Evolutionary conservation across 805 yeast species (phyloP), one percentile per base, ranked within the genome.

Genomic region (Metschnikowia amazonensis): DNA sequence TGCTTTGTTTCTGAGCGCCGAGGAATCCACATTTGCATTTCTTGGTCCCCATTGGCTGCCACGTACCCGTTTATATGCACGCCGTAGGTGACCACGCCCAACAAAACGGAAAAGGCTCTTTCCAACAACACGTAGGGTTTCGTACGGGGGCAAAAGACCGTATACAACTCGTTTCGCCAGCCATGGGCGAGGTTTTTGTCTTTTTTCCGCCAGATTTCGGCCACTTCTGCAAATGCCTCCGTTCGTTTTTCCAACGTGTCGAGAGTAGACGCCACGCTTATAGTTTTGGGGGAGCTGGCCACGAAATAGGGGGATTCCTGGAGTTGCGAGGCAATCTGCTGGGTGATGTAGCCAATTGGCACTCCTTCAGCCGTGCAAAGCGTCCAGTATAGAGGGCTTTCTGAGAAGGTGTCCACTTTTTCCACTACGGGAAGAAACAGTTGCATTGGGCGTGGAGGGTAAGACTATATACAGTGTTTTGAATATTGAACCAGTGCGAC

Each of bases 21-120:
- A 0, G 99, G 96, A 8, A 92, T 75, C 98, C 98, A 94, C 47
- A 85, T 56, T 55, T 78, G 76, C 27, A 76, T 50, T 28, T 69
- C 65, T 1, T 76, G 75, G 32, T 70, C 65, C 4, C 77, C 57
- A 27, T 60, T 46, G 2, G 79, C 74, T 0, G 79, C 74, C 0
- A 84, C 70, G 55, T 80, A 94, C 1, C 97, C 98, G 53, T 80
- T 86, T 23, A 90, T 72, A 62, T 94, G 98, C 3, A 84, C 83
- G 1, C 99, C 99, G 62, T 89, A 89, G 48, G 95, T 88, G 0
- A 86, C 81, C 9, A 94, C 84, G 0, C 99, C 99, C 34, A 92
- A 60, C 11, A 89, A 64, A 1, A 87, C 85, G 11, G 95, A 79
- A 46, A 88, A 79, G 0, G 97, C 83, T 34, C 99, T 72, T 62